Evolutionary conservation across 208 protist genomes (phyloP).

Genomic region (Leishmania aethiopica): DNA sequence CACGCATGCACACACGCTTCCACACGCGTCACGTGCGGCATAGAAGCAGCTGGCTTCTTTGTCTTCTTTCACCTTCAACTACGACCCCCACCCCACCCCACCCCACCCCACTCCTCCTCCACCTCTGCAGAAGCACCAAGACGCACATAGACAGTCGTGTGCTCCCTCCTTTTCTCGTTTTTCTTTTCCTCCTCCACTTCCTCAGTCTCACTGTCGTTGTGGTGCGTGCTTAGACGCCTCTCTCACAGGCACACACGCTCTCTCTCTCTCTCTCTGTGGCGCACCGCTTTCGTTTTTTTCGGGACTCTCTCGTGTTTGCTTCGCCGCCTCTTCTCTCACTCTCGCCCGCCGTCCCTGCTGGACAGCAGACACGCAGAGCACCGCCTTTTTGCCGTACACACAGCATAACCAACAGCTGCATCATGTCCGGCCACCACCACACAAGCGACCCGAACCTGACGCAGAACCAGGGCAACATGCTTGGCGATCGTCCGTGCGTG

Average conservation of each 20-base stretch:
- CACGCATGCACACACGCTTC: too few relatives aligned
- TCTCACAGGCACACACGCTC: too few relatives aligned
- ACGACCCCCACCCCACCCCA: not conserved
- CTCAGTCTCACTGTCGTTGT: not conserved
- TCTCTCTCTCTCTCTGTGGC: too few relatives aligned
- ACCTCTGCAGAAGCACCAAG: not conserved
- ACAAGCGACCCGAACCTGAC: conserved; percentile 60
- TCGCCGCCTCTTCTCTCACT: not conserved
- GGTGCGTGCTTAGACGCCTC: not conserved
- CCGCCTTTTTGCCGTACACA: not conserved
- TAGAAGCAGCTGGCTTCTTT: not conserved
- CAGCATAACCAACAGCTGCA: not conserved
- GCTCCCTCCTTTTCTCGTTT: not conserved
- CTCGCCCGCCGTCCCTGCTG: not conserved
- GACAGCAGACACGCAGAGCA: not conserved
- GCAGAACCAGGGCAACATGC: conserved; percentile 88
- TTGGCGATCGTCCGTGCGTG: conserved; percentile 89
- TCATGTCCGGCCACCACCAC: conserved; percentile 71
- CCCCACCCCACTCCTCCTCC: not conserved
- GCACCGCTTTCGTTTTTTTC: too few relatives aligned
- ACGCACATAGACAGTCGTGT: not conserved
- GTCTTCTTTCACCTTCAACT: not conserved
- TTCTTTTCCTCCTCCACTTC: not conserved
- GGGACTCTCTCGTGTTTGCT: too few relatives aligned
- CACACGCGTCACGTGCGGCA: not conserved